Evolutionary conservation across 2,329 filamentous ascomycete species (phyloP), one percentile per base, ranked within the genome.

Genomic region (Penicillium sp.): DNA sequence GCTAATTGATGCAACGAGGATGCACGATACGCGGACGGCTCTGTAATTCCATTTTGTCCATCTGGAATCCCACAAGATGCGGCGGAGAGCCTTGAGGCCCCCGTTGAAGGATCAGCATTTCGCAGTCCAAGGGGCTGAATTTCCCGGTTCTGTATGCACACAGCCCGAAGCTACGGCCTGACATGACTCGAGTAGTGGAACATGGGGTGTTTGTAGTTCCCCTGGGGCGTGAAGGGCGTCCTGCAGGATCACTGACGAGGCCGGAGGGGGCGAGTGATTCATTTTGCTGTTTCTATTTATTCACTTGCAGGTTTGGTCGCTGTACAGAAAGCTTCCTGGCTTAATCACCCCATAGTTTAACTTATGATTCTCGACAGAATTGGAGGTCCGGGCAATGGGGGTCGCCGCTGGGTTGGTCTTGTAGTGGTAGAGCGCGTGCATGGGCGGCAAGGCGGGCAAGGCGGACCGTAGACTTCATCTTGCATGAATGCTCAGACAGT

Each of bases 391-490:
- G 45, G 45, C 45, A 16, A 48, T 28, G 45, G 10, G 14, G 26
- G 45, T 30, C 26, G 26, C 26, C 8, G 14, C 14, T n/a, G 45
- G 3, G 16, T 30, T 10, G 8, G 45, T 16, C 6, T 19, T 48
- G 45, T 48, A 48, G 30, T 48, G 45, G 45, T 30, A 25, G 42
- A 26, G 19, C 37, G 19, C 19, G 40, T 43, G 40, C 40, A 10
- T 48, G 25, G 45, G 45, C 26, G 45, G 45, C 45, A 48, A 30
- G 43, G 43, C 43, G 43, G 14, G 43, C 43, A 46, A 46, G 45
- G 45, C 45, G 45, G 26, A 48, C 45, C n/a, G 45, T 14, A 48
- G 16, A 30, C 25, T 30, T 48, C 26, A 30, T 46, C 25, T 26
- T 28, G 43, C 43, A 46, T 46, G 43, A 26, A 28, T 30, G 45